Base-by-base conservation (phyloP, 1,284 basidiomycete genomes). In the Malassezia globosa region DNA sequence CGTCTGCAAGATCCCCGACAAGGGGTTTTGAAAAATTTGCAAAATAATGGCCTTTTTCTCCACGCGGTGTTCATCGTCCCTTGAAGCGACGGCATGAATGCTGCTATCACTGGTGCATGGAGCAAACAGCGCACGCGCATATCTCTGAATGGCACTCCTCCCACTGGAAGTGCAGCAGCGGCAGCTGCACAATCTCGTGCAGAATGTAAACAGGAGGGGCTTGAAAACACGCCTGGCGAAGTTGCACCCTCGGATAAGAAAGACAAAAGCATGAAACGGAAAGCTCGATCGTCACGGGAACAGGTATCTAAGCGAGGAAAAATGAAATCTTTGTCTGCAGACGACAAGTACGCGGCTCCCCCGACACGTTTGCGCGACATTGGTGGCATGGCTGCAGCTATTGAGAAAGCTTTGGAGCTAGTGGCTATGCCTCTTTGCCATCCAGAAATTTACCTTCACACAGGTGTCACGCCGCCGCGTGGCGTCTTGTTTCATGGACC, bases 401-500 rank as follows among this genome's bases (percentile, higher is more conserved):
- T 96, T 26, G 88, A 92, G 69, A 90, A 89, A 73, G 81, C 96
- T 74, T 78, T 96, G 24, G 92, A 96, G 70, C 82, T 94, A 18
- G 88, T 96, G 21, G 89, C 87, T 0, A 83, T 96, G 80, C 92
- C 92, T 0, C 74, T 97, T 3, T 82, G 83, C 48, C 92, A 96
- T 73, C 92, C 92, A 0, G 92, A 97, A 72, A 82, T 97, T 11
- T 97, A 95, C 73, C 73, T 85, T 5, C 83, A 89, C 61, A 92
- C 88, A 0, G 92, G 92, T 2, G 84, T 95, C 8, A 84, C 86
- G 58, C 83, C 90, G 3, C 90, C 90, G 0, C 76, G 89, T 42
- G 92, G 92, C n/a, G 88, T 97, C 0, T 73, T 97, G 19, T 74
- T 97, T 6, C 87, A 95, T 72, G 94, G 92, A 1, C 92, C 92